These are phyloP conservation scores for Fusarium pininemorale DNA, from an alignment of 2,329 filamentous ascomycete genomes.

Conservation along the genomic window DNA sequence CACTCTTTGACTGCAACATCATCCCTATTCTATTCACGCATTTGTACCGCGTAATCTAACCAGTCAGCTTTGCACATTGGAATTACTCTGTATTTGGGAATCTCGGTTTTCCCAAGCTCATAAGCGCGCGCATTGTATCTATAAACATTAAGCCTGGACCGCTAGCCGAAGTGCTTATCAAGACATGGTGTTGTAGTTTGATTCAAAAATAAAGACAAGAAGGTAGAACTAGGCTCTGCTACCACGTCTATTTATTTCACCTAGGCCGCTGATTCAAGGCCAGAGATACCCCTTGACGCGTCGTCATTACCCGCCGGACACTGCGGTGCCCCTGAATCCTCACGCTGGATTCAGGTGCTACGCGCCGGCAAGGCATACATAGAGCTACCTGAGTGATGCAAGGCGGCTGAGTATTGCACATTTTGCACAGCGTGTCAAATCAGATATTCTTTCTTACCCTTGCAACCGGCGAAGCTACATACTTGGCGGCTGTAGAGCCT, in stretches of 20 bases:
- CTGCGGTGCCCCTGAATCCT: background rate
- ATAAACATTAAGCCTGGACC: background rate
- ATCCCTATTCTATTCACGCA: too few species aligned
- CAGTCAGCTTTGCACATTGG: accelerated
- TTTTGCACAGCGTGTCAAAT: background rate
- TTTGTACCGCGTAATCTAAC: too few species aligned
- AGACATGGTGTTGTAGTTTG: background rate
- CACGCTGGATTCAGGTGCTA: background rate
- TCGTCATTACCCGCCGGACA: too few species aligned
- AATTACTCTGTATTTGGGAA: background rate
- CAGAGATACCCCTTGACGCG: background rate
- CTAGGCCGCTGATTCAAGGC: background rate
- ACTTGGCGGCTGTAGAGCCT: background rate
- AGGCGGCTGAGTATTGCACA: too few species aligned
- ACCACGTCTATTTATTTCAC: background rate
- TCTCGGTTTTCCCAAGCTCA: background rate
- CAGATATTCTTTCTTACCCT: too few species aligned
- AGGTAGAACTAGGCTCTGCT: background rate
- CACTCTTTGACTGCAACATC: accelerated
- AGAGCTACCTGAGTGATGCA: background rate
- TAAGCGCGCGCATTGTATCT: accelerated
- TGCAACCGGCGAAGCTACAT: accelerated
- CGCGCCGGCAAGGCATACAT: background rate
- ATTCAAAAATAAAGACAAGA: too few species aligned
- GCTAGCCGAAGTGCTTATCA: background rate